Evolutionary conservation across 164 flowering plant species (phyloP).

Genomic region (Malania oleifera): DNA sequence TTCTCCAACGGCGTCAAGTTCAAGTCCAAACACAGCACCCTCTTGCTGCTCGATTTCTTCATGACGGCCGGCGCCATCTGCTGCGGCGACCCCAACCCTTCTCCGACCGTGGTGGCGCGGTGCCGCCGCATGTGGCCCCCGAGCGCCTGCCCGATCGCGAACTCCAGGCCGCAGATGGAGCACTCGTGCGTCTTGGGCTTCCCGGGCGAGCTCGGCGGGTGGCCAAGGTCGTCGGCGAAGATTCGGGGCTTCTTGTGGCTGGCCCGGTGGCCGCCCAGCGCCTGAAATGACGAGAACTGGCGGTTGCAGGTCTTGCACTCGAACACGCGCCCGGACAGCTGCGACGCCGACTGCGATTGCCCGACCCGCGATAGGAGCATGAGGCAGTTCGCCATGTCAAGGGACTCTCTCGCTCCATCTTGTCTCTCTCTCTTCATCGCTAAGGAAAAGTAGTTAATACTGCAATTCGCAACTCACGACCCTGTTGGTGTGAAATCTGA

Average conservation of each 20-base stretch:
- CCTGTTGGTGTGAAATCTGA: too few relatives aligned
- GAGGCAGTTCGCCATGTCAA: neutral
- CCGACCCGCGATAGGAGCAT: neutral
- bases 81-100: neutral
- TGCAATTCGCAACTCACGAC: too few relatives aligned
- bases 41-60: conserved; percentile 3
- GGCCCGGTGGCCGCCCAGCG: conserved; percentile 6
- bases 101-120: neutral
- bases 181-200: conserved; percentile 10
- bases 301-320: conserved; percentile 5
- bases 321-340: neutral
- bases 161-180: conserved; percentile 12
- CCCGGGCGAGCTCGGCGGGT: too few relatives aligned
- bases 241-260: conserved; percentile 3
- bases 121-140: conserved; percentile 10
- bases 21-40: neutral
- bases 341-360: neutral
- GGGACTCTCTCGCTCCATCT: too few relatives aligned
- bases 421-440: neutral
- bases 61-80: neutral
- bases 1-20: conserved; percentile 5
- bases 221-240: too few relatives aligned
- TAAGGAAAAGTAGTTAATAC: too few relatives aligned
- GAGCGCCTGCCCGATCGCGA: conserved; percentile 7
- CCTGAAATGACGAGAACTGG: conserved; percentile 3